These are phyloP conservation scores for Lignosus rhinocerotis DNA, from an alignment of 1,284 basidiomycete genomes.

Conservation along the genomic window DNA sequence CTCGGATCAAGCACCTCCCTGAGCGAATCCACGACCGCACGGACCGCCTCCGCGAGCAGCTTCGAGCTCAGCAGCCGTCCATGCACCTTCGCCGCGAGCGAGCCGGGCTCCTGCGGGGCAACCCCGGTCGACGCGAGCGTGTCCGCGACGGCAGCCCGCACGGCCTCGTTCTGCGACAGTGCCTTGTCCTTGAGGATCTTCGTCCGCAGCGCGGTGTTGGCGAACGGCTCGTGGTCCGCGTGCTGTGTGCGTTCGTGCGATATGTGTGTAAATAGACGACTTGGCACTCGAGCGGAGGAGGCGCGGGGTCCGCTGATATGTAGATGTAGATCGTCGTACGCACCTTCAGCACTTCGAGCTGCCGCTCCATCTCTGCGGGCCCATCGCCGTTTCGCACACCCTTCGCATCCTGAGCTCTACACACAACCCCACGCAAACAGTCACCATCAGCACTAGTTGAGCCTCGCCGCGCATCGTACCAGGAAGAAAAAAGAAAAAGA, in stretches of 20 bases:
- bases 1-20: constrained; percentile 44
- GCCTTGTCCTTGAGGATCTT: constrained; percentile 76
- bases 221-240: constrained; percentile 59
- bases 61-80: constrained; percentile 79
- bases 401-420: constrained; percentile 41
- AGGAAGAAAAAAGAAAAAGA: no score
- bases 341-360: constrained; percentile 73
- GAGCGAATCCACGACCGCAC: constrained; percentile 52
- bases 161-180: constrained; percentile 46
- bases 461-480: no score
- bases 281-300: not conserved
- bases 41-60: constrained; percentile 63
- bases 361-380: constrained; percentile 58
- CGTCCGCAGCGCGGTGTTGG: constrained; percentile 60
- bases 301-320: not conserved
- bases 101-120: constrained; percentile 39
- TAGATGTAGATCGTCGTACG: constrained; percentile 9
- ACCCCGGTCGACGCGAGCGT: constrained; percentile 41
- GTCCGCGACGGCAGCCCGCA: constrained; percentile 46
- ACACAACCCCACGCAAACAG: not conserved
- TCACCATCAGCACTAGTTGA: not conserved
- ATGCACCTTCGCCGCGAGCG: constrained; percentile 61
- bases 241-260: constrained; percentile 40
- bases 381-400: constrained; percentile 36
- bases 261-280: not conserved